Conservation (phyloP, 371 early-diverging fungal genomes). For the Haplosporangium sp. region DNA sequence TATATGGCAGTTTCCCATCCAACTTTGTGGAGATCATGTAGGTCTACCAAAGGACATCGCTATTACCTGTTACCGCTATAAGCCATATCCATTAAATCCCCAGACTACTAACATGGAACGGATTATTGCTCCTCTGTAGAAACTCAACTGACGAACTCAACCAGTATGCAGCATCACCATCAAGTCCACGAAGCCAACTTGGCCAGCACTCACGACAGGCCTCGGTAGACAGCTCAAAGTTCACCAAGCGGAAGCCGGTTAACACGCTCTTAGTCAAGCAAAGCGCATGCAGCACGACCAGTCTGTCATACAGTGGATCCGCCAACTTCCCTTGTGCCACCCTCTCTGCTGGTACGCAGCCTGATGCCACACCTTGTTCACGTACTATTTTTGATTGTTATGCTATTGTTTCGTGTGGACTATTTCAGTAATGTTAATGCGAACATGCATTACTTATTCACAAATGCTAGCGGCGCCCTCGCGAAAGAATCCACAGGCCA, state of each 20-base stretch:
- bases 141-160: not conserved
- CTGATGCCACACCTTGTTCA: not conserved
- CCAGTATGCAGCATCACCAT: conserved; percentile 5
- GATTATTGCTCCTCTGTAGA: not conserved
- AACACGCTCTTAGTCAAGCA: conserved; percentile 2
- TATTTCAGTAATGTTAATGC: too few species aligned
- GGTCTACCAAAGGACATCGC: not conserved
- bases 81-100: not conserved
- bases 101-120: not conserved
- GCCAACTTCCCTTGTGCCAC: conserved; percentile 12
- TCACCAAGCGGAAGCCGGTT: conserved; percentile 46
- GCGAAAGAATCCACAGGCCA: conserved; percentile 48
- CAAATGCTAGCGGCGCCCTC: conserved; percentile 5
- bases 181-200: conserved; percentile 8
- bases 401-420: too few species aligned
- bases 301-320: conserved; percentile 2
- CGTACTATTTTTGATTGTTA: too few species aligned
- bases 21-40: conserved; percentile 53
- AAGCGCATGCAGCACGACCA: conserved; percentile 7
- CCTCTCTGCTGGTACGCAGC: conserved; percentile 18
- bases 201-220: conserved; percentile 29
- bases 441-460: too few species aligned
- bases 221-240: conserved; percentile 38
- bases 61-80: not conserved
- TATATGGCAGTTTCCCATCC: conserved; percentile 45